Percentiles rank a stretch among this genome's conserved stretches.
Evolutionary conservation across 1,139 yeast species (phyloP).

Genomic region (Geotrichum carabidarum): DNA sequence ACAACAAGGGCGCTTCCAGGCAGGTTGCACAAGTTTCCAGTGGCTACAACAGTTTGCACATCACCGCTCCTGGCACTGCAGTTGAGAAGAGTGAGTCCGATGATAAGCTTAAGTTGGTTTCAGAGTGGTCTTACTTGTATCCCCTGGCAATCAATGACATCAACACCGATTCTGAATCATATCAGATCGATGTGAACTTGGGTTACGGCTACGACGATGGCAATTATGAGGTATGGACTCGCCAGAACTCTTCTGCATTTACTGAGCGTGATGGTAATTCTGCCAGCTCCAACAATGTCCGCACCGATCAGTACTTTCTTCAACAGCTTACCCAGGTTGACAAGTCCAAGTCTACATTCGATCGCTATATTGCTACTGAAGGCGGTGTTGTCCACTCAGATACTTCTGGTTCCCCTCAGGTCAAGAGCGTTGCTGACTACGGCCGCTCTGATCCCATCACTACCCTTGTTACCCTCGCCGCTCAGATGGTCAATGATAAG

Average conservation of each 20-base stretch:
- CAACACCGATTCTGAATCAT: background rate
- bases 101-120: constrained; percentile 8
- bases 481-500: constrained; percentile 9
- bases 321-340: constrained; percentile 5
- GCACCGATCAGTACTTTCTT: constrained; percentile 17
- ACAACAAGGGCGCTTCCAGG: constrained; percentile 10
- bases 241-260: constrained; percentile 17
- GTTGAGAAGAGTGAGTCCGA: constrained; percentile 4
- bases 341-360: constrained; percentile 12
- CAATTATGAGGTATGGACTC: constrained; percentile 17
- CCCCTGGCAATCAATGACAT: constrained; percentile 18
- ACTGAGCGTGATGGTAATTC: constrained; percentile 4
- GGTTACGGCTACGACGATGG: constrained; percentile 18
- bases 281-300: constrained; percentile 3
- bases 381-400: constrained; percentile 4
- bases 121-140: constrained; percentile 18
- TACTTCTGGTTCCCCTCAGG: constrained; percentile 11
- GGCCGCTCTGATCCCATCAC: constrained; percentile 17
- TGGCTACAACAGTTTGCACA: constrained; percentile 14
- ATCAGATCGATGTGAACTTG: constrained; percentile 14
- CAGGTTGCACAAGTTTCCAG: constrained; percentile 19
- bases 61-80: constrained; percentile 11
- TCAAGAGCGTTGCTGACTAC: constrained; percentile 7
- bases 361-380: constrained; percentile 14
- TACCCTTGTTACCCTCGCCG: constrained; percentile 16